These are phyloP conservation scores for Neoboletus magnificus DNA, from an alignment of 768 basidiomycete species.

Conservation along the genomic window DNA sequence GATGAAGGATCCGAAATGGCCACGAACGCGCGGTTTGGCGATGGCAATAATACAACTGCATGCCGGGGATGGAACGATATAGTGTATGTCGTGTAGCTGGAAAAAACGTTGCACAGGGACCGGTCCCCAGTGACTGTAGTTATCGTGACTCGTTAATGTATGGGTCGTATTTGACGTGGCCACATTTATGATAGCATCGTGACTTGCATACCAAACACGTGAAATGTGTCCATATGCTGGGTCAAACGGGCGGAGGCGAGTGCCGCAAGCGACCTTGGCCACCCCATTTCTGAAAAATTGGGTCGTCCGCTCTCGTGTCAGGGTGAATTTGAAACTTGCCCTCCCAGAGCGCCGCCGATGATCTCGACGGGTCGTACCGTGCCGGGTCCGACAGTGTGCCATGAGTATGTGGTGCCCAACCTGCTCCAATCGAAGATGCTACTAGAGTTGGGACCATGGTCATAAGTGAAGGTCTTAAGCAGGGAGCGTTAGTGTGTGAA, in stretches of 20 bases:
- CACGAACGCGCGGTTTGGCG: not conserved
- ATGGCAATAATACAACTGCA: not conserved
- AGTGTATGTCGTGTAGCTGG: not conserved
- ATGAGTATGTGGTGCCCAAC: constrained; percentile 54
- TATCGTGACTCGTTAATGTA: constrained; percentile 11
- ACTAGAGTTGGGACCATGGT: constrained; percentile 76
- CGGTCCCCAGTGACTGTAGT: constrained; percentile 6
- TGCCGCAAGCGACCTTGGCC: constrained; percentile 10
- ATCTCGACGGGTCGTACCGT: constrained; percentile 70
- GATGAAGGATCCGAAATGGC: not conserved
- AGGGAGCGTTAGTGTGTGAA: constrained; percentile 20
- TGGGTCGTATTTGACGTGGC: constrained; percentile 5
- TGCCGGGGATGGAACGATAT: not conserved
- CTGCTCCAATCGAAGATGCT: constrained; percentile 68
- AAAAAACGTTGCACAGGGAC: constrained; percentile 9
- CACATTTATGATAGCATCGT: constrained; percentile 5
- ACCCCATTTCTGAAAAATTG: constrained; percentile 36
- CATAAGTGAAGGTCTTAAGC: constrained; percentile 61
- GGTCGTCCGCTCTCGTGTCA: constrained; percentile 71
- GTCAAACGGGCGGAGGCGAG: constrained; percentile 19
- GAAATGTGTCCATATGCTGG: not conserved
- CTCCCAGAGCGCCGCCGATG: constrained; percentile 80
- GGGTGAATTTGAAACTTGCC: constrained; percentile 88
- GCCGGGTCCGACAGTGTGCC: constrained; percentile 73
- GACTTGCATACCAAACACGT: not conserved